phyloP scores from a whole-genome alignment of 23 red algal genomes.

The Chondrus crispus region DNA sequence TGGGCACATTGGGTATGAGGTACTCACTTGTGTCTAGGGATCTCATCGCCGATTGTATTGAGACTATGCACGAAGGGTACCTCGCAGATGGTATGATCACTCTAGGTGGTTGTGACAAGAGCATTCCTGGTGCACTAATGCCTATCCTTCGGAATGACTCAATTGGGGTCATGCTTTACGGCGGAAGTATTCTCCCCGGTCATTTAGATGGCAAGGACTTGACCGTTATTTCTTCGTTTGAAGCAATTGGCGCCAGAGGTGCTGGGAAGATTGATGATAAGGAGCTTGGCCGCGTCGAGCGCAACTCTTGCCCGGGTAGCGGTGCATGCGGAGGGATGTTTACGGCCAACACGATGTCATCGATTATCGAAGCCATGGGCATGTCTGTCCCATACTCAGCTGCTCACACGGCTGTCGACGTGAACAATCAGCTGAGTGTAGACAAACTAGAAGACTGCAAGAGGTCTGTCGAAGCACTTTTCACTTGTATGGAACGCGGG shows the following conservation, averaged over 20 bases:
- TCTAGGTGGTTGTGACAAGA: conserved; percentile 97
- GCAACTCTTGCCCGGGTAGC: conserved; percentile 81
- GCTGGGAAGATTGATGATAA: conserved; percentile 89
- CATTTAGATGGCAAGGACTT: conserved; percentile 77
- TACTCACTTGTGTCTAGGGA: conserved; percentile 94
- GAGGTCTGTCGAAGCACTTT: conserved; percentile 81
- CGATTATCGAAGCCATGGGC: conserved; percentile 96
- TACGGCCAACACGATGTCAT: conserved; percentile 98
- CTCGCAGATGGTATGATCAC: conserved; percentile 90
- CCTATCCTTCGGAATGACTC: conserved; percentile 87
- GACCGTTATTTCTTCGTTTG: conserved; percentile 91
- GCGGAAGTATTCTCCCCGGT: conserved; percentile 93
- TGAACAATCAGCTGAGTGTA: conserved; percentile 57
- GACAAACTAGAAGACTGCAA: conserved; percentile 84
- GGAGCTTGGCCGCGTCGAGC: conserved; percentile 71
- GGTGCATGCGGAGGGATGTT: conserved; percentile 96
- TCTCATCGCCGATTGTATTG: conserved; percentile 98
- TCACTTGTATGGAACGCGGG: conserved; percentile 90
- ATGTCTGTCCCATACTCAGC: conserved; percentile 93
- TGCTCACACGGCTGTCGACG: conserved; percentile 88
- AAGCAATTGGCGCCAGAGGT: conserved; percentile 90
- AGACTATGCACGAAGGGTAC: conserved; percentile 97
- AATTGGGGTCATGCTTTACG: conserved; percentile 95
- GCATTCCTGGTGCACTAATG: conserved; percentile 98
- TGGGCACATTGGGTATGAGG: conserved; percentile 97